A percentile compares a stretch with the other conserved stretches of the same genome.
phyloP scores from a whole-genome alignment of 495 filamentous ascomycete species.

The Rhypophila decipiens region DNA sequence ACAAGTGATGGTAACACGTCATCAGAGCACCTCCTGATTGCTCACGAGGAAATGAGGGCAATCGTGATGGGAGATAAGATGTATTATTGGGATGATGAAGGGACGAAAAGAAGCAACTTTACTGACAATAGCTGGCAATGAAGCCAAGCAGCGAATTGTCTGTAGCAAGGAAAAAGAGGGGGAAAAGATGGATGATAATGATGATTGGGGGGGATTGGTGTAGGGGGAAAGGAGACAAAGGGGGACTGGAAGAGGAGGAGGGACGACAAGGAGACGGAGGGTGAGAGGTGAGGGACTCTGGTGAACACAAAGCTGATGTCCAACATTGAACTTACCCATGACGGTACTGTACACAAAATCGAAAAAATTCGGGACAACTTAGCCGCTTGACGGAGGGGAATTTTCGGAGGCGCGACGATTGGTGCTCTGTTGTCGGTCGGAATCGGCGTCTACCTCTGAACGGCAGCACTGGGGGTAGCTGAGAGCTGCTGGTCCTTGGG shows the following conservation, averaged over 20 bases:
- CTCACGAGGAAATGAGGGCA: too few relatives aligned
- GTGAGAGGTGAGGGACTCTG: constrained; percentile 4
- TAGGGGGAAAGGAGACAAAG: constrained; percentile 1
- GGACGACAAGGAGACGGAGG: neutral
- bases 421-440: constrained; percentile 18
- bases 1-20: constrained; percentile 35
- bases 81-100: too few relatives aligned
- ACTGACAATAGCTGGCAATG: too few relatives aligned
- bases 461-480: constrained; percentile 16
- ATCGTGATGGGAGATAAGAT: too few relatives aligned
- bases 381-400: constrained; percentile 33
- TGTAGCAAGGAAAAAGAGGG: too few relatives aligned
- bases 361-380: constrained; percentile 32
- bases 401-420: constrained; percentile 29
- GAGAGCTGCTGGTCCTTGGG: constrained; percentile 13
- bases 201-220: too few relatives aligned
- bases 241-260: neutral
- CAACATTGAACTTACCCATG: constrained; percentile 48
- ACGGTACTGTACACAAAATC: constrained; percentile 15
- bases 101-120: too few relatives aligned
- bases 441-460: constrained; percentile 20
- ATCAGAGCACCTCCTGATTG: constrained; percentile 33
- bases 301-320: constrained; percentile 18
- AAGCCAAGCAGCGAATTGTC: too few relatives aligned
- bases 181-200: too few relatives aligned